Conservation (phyloP, 1,139 yeast genomes). For the Neolecta irregularis region DNA sequence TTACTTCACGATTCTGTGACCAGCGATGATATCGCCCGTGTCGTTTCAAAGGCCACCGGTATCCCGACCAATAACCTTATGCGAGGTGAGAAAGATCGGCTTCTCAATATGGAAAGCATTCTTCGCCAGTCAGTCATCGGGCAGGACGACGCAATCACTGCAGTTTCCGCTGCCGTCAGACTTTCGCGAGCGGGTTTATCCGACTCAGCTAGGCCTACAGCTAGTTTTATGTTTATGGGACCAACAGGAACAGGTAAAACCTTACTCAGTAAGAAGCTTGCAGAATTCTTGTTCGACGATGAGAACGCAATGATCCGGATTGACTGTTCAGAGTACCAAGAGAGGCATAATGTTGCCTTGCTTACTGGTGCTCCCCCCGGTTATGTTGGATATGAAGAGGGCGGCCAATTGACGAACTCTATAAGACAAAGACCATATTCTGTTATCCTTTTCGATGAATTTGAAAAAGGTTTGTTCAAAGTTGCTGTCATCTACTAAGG, state of each 20-base stretch:
- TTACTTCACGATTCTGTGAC: conserved; percentile 85
- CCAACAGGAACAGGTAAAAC: conserved; percentile 99
- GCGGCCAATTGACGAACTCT: conserved; percentile 90
- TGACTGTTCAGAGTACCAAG: conserved; percentile 97
- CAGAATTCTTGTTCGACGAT: conserved; percentile 81
- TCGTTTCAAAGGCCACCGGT: conserved; percentile 87
- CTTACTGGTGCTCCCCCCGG: conserved; percentile 97
- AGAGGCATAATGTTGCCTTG: conserved; percentile 75
- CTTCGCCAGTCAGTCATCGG: conserved; percentile 73
- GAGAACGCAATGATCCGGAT: conserved; percentile 73
- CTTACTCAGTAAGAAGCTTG: conserved; percentile 78
- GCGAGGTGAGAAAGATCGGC: conserved; percentile 87
- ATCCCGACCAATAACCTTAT: conserved; percentile 82
- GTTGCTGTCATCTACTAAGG: too few relatives aligned
- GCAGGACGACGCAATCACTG: conserved; percentile 83
- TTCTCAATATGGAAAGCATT: conserved; percentile 71
- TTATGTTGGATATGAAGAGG: conserved; percentile 85
- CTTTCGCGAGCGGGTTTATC: conserved; percentile 93
- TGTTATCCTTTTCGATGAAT: conserved; percentile 84
- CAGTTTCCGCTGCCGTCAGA: conserved; percentile 87
- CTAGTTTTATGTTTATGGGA: conserved; percentile 88
- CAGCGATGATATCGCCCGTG: conserved; percentile 82
- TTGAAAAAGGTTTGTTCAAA: too few relatives aligned
- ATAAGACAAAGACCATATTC: conserved; percentile 89
- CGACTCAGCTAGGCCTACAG: conserved; percentile 85